Evolutionary conservation across 23 red algal genomes (phyloP).

Genomic region (Agarophyton chilense): DNA sequence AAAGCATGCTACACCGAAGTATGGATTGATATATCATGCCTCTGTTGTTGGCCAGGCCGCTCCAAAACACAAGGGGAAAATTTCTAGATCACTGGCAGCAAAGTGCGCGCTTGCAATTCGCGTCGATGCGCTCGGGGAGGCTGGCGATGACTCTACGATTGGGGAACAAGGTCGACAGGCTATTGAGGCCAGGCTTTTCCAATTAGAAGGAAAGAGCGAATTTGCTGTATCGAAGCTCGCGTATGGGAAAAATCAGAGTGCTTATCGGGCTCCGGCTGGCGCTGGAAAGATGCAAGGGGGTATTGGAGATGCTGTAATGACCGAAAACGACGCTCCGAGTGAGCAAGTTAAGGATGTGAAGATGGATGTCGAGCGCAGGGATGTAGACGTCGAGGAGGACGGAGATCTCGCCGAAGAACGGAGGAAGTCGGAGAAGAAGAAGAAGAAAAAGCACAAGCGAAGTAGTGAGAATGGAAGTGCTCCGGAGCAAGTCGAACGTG

Average conservation of each 20-base stretch:
- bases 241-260: slow-evolving; percentile 35
- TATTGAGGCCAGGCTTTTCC: slow-evolving; percentile 76
- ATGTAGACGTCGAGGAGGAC: slow-evolving; percentile 47
- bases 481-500: slow-evolving; percentile 12
- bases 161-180: slow-evolving; percentile 78
- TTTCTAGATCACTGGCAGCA: slow-evolving; percentile 91
- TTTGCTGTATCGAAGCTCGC: slow-evolving; percentile 62
- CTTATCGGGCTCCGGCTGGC: slow-evolving; percentile 28
- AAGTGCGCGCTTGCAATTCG: slow-evolving; percentile 91
- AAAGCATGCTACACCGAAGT: slow-evolving; percentile 98
- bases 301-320: slow-evolving; percentile 45
- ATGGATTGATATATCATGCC: slow-evolving; percentile 96
- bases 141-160: slow-evolving; percentile 57
- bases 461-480: slow-evolving; percentile 42
- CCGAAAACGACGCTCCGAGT: slow-evolving; percentile 7
- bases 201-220: slow-evolving; percentile 78
- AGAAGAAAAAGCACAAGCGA: slow-evolving; percentile 74
- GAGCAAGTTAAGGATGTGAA: slow-evolving; percentile 24
- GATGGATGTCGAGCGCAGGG: slow-evolving; percentile 21
- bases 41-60: slow-evolving; percentile 89
- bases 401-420: slow-evolving; percentile 9
- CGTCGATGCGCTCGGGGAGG: slow-evolving; percentile 89
- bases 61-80: slow-evolving; percentile 94
- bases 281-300: slow-evolving; percentile 45
- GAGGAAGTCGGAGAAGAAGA: slow-evolving; percentile 63